These are phyloP conservation scores for Suillus subalutaceus DNA, from an alignment of 768 basidiomycete genomes.

Conservation along the genomic window DNA sequence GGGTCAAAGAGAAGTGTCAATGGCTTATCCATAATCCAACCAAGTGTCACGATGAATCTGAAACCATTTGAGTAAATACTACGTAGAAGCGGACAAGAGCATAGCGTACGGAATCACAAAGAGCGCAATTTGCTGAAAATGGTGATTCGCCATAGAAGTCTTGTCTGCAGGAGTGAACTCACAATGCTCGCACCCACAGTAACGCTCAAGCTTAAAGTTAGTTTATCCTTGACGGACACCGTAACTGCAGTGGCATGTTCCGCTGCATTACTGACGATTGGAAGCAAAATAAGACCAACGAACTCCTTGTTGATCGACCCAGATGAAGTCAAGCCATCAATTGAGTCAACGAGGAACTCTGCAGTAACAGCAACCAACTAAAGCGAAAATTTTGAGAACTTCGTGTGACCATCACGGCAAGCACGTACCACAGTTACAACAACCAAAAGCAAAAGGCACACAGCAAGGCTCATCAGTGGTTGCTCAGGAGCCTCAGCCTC, in stretches of 20 bases:
- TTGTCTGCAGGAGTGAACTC: slow-evolving; percentile 29
- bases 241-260: slow-evolving; percentile 93
- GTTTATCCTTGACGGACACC: slow-evolving; percentile 87
- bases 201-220: slow-evolving; percentile 89
- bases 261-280: slow-evolving; percentile 90
- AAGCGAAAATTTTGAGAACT: background rate
- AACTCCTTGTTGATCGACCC: slow-evolving; percentile 75
- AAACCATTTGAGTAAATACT: slow-evolving; percentile 13
- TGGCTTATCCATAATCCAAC: slow-evolving; percentile 81
- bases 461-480: slow-evolving; percentile 54
- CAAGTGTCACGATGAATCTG: slow-evolving; percentile 76
- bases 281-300: slow-evolving; percentile 85
- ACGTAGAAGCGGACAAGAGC: background rate
- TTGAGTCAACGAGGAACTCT: slow-evolving; percentile 78
- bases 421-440: slow-evolving; percentile 62
- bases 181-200: slow-evolving; percentile 86
- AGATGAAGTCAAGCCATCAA: slow-evolving; percentile 64
- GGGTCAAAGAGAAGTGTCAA: slow-evolving; percentile 85
- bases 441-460: slow-evolving; percentile 56
- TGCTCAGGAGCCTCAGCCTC: slow-evolving; percentile 29
- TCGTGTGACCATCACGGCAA: background rate
- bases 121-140: slow-evolving; percentile 67
- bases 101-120: slow-evolving; percentile 62
- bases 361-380: slow-evolving; percentile 61
- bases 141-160: background rate